Base-by-base conservation (phyloP, 495 filamentous ascomycete species). In the Aspergillus avenaceus region DNA sequence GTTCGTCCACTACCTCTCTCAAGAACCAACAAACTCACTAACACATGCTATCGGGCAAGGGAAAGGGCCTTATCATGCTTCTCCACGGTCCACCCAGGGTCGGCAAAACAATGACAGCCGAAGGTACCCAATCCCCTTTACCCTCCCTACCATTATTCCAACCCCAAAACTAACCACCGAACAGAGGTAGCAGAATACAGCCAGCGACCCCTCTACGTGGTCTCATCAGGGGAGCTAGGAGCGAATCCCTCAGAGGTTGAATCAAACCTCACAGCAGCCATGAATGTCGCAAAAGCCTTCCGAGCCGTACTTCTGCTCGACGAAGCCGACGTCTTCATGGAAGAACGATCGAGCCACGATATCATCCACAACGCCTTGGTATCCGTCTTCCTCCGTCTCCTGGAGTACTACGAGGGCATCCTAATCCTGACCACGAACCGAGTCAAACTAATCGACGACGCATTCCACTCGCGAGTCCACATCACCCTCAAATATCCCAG, bases 371-470 rank as follows among this genome's bases (percentile, higher is more conserved):
- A 44, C 41, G 24, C 19, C 7, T 27, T 26, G 8, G 41, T 44
- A 3, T 19, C 41, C 9, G 71, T 76, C 4, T 79, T 80, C 63
- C 68, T 78, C 3, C 74, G 73, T 9, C 62, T 67, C 1, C 68
- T 80, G 8, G 74, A 79, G 53, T 80, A 79, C 63, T 79, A 76
- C 61, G 56, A 69, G 37, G 77, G 74, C 4, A 62, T 79, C 34
- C 52, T 79, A 3, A 74, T 79, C 64, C 66, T 81, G 13, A 81
- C 76, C 12, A 78, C 77, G 7, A 81, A 81, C 60, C 71, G 76
- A 14, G 63, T 76, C 8, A 57, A 62, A 12, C 60, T 64, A 4
- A 66, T 81, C 45, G 77, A 81, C 57, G 64, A 67, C 28, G 77
- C 76, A 4, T 70, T 81, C 62, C 74, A 74, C 54, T 77, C 67